phyloP scores from a whole-genome alignment of 2,329 filamentous ascomycete genomes.

The Colletotrichum sansevieriae region DNA sequence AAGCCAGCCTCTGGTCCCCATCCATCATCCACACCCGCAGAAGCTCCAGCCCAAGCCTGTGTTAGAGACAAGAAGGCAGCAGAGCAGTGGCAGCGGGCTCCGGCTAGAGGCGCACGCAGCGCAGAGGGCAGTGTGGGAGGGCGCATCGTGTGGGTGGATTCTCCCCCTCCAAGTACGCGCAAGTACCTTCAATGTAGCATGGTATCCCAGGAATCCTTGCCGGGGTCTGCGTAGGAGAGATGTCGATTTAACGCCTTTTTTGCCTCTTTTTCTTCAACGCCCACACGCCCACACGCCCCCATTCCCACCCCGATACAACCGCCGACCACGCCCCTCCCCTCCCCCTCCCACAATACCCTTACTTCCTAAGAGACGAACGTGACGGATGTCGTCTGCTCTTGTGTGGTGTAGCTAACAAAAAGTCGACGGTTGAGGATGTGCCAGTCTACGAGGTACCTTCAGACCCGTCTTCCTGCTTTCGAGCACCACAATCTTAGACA shows the following conservation, averaged over 20 bases:
- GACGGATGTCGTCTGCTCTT: constrained; percentile 31
- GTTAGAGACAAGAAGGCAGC: constrained; percentile 38
- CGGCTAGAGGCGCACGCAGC: constrained; percentile 27
- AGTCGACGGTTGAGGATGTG: constrained; percentile 32
- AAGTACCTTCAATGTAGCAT: constrained; percentile 38
- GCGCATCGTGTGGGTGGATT: constrained; percentile 27
- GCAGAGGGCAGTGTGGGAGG: constrained; percentile 13
- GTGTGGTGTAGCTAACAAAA: constrained; percentile 33
- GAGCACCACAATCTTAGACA: constrained; percentile 39
- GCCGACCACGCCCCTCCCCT: constrained; percentile 35
- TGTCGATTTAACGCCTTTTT: constrained; percentile 35
- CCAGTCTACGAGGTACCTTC: constrained; percentile 33
- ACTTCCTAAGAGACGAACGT: constrained; percentile 26
- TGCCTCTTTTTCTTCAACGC: constrained; percentile 33
- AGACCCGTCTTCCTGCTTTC: constrained; percentile 37
- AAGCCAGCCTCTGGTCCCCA: constrained; percentile 35
- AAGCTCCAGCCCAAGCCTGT: constrained; percentile 24
- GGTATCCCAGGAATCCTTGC: constrained; percentile 25
- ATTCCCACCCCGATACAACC: constrained; percentile 39
- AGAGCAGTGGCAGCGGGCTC: constrained; percentile 30
- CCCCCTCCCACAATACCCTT: constrained; percentile 32
- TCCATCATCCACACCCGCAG: constrained; percentile 26
- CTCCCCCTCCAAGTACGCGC: constrained; percentile 34
- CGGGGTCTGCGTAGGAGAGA: constrained; percentile 25
- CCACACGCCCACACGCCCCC: constrained; percentile 31